These are phyloP conservation scores for Fraxinus pennsylvanica DNA, from an alignment of 257 asterid genomes.

Conservation along the genomic window DNA sequence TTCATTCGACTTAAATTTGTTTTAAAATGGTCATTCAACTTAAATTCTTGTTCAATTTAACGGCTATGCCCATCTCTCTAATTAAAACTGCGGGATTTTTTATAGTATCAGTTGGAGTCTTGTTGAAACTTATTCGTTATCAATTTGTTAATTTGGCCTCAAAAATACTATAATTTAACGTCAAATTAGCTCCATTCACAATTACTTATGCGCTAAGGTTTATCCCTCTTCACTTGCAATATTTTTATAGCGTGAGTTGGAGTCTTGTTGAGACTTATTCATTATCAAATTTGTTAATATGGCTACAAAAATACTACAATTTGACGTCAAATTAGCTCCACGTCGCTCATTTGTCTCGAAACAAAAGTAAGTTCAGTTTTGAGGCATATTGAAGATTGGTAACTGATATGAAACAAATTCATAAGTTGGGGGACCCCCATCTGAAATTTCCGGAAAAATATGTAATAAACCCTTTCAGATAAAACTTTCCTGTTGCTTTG, in stretches of 20 bases:
- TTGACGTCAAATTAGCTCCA: neutral
- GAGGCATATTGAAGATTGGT: neutral
- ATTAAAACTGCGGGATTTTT: neutral
- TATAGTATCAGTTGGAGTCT: no score
- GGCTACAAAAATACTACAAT: no score
- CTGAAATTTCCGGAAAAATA: neutral
- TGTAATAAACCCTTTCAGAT: neutral
- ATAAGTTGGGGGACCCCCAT: neutral
- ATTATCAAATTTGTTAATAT: no score
- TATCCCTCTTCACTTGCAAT: neutral
- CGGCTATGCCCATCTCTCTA: neutral
- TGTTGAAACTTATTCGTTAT: no score
- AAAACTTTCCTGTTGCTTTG: neutral
- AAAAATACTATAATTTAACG: no score
- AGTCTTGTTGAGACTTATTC: no score
- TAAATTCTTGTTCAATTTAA: no score
- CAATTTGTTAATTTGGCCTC: no score
- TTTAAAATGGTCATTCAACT: neutral
- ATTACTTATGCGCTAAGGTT: neutral
- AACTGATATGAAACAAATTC: neutral
- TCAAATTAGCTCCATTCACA: no score
- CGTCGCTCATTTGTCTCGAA: neutral
- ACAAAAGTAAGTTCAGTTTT: neutral
- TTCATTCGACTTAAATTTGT: neutral
- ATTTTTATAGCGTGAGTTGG: no score